Conservation (phyloP, 1,139 yeast species). For the Candida albicans region DNA sequence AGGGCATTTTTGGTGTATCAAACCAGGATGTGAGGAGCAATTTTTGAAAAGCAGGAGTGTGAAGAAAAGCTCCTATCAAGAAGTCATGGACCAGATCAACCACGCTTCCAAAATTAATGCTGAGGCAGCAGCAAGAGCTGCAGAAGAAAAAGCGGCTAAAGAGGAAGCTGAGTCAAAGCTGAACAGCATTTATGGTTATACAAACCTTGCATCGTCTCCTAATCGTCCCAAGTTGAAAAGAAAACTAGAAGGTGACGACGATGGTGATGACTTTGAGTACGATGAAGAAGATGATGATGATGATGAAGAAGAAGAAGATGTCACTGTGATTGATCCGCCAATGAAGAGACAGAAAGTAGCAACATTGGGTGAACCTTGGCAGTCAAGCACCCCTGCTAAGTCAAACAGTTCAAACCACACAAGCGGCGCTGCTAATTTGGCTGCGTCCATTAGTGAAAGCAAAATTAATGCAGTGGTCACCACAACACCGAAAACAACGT, state of each 20-base stretch:
- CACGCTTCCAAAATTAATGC: constrained; percentile 17
- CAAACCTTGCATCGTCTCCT: constrained; percentile 38
- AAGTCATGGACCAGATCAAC: constrained; percentile 45
- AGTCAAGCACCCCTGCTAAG: constrained; percentile 1
- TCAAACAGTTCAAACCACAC: constrained; percentile 2
- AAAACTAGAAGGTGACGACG: constrained; percentile 14
- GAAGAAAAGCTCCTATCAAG: constrained; percentile 47
- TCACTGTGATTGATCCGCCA: constrained; percentile 17
- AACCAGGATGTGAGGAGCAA: constrained; percentile 76
- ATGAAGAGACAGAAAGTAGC: constrained; percentile 15
- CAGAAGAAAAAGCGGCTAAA: background rate
- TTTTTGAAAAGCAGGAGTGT: constrained; percentile 66
- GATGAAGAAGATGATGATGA: constrained; percentile 13
- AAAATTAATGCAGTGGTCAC: background rate
- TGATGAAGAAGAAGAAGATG: constrained; percentile 14
- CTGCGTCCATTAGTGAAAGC: background rate
- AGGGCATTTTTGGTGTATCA: constrained; percentile 96
- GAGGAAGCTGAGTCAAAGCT: constrained; percentile 1
- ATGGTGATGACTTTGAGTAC: constrained; percentile 17
- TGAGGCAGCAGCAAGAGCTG: constrained; percentile 9
- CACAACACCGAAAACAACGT: constrained; percentile 15
- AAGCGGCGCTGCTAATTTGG: background rate
- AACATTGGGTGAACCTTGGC: constrained; percentile 9
- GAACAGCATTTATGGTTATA: background rate
- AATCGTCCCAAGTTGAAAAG: constrained; percentile 16